Evolutionary conservation across 2,329 filamentous ascomycete species (phyloP), one percentile per base, ranked within the genome.

Genomic region (Podosphaera aphanis): DNA sequence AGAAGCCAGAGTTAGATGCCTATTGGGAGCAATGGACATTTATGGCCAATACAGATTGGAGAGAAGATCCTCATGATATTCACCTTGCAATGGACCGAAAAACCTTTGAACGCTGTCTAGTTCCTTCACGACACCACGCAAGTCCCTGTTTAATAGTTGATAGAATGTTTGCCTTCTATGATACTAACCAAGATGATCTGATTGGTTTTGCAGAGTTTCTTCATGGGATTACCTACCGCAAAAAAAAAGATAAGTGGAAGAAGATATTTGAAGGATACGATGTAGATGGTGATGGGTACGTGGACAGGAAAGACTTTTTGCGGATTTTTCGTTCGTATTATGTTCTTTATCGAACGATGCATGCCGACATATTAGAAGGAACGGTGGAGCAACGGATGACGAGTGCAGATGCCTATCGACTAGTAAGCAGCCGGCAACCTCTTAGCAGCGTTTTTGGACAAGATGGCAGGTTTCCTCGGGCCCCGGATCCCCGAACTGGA

Each of bases 1-100:
- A 94, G 57, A 73, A 80, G 23, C 79, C 84, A 1, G 84, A 93
- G 60, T 66, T 98, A 5, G 88, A 95, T 62, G 88, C 86, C 5
- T 74, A 93, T 37, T 95, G 86, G 79, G 88, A 95, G 57, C 88
- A 95, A 58, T 98, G 93, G 71, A 86, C 83, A 4, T 94, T 86
- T 59, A 78, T 94, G 62, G 88, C 88, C 37, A 88, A 82, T 52
- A 79, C 78, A 5, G 78, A 88, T 58, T 93, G 81, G 79, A 66
- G 74, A 29, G 73, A 79, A 16, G 88, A 95, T 57, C 82, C 84
- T 0, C 77, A 82, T 53, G 71, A 77, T 19, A 69, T 94, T 37
- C 68, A 72, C 46, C 69, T 88, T 53, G 90, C 85, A 29, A 92
- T 95, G 66, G 86, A 95, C 58, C 77, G 85, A 49, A 81, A 80